Evolutionary conservation across 371 early-diverging fungal genomes (phyloP), one percentile per base, ranked within the genome.

Genomic region (Parasitella parasitica): DNA sequence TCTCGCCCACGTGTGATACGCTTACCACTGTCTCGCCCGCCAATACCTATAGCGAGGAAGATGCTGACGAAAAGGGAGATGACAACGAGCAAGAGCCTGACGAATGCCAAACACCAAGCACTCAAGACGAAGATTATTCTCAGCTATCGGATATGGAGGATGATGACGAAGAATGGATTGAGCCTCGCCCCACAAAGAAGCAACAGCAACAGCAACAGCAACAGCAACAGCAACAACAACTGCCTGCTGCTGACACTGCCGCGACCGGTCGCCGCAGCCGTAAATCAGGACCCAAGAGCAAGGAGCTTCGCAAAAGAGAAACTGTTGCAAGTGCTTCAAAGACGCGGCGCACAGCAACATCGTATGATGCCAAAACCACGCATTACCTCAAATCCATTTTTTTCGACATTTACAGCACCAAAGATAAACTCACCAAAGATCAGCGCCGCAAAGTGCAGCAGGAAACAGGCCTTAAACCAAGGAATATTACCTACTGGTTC

Each of bases 401-500:
- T 48, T 80, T 72, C 46, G 64, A 66, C 24, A 70, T 76, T 11
- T 77, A 81, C 48, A 78, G 78, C 28, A 52, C 36, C 7, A 63
- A 64, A 5, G 72, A 75, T 28, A 78, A 81, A 41, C 54, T 81
- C 8, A 73, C 73, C n/a, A 81, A 81, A 48, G 76, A 75, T 8
- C 73, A 81, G 37, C 64, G 78, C 1, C 50, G 57, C 11, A 64
- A 66, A 35, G 66, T 76, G 1, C 73, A 76, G 28, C 24, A 46
- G 4, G 64, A 73, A 24, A 81, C 78, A 1, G 75, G 78, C 0
- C 56, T 81, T 0, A 74, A 74, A 34, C 76, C 76, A 32, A 61
- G 81, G 5, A 80, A 77, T 18, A 77, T 80, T 39, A 80, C 81
- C 2, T 80, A 80, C 32, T 80, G 81, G 81, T 80, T 80, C 38